Percentiles rank a stretch among this genome's conserved stretches.
Evolutionary conservation across 768 basidiomycete species (phyloP).

Genomic region (Pulveroboletus frians): DNA sequence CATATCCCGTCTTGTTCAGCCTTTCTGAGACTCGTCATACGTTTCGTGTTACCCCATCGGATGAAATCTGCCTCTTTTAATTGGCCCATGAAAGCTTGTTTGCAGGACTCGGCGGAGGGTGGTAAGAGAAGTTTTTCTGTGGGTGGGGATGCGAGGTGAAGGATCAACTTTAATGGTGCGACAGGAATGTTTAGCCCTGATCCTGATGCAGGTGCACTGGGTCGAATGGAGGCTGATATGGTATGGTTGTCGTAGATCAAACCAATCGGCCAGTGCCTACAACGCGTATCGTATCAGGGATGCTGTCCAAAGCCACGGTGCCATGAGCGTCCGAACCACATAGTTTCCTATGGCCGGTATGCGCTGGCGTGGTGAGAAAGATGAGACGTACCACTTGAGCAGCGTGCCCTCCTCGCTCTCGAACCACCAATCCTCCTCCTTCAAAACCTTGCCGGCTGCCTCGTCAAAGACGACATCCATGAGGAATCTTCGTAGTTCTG

Average conservation of each 20-base stretch:
- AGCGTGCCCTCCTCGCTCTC: constrained; percentile 79
- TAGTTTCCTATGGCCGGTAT: background rate
- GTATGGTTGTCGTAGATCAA: constrained; percentile 86
- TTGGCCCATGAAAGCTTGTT: constrained; percentile 92
- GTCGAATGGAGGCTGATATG: constrained; percentile 54
- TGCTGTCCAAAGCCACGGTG: background rate
- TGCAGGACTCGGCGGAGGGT: constrained; percentile 80
- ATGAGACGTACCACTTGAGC: constrained; percentile 73
- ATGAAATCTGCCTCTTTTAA: constrained; percentile 97
- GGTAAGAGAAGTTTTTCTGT: constrained; percentile 79
- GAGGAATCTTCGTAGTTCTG: constrained; percentile 83
- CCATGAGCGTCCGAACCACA: too few species aligned
- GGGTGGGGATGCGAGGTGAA: constrained; percentile 86
- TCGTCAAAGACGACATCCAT: constrained; percentile 93
- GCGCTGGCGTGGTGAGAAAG: background rate
- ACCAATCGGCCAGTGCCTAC: constrained; percentile 98
- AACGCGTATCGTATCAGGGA: constrained; percentile 8
- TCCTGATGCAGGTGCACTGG: constrained; percentile 34
- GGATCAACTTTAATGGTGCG: constrained; percentile 66
- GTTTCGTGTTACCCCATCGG: constrained; percentile 92
- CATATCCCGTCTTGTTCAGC: constrained; percentile 94
- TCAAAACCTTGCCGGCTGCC: constrained; percentile 62
- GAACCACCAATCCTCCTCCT: constrained; percentile 97
- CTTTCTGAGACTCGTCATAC: constrained; percentile 86
- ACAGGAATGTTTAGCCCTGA: constrained; percentile 36